Evolutionary conservation across 78 protist species (phyloP).

Genomic region (Capsaspora owczarzaki): DNA sequence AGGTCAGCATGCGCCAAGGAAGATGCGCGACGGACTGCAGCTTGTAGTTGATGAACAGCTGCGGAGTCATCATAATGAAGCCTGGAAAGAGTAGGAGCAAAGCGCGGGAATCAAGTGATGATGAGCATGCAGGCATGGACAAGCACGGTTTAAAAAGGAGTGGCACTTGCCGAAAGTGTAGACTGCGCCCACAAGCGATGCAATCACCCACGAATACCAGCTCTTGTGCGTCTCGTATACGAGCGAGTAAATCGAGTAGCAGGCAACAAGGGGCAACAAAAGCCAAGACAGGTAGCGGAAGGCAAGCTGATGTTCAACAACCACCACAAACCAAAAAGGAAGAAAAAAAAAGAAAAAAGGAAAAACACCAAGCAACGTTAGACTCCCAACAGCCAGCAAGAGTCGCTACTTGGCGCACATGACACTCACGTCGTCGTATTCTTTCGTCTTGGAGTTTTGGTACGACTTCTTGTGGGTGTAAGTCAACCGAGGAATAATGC

Average conservation of each 20-base stretch:
- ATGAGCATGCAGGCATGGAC: no score
- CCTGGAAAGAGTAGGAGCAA: conserved; percentile 34
- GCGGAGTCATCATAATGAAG: conserved; percentile 91
- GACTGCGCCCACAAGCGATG: conserved; percentile 21
- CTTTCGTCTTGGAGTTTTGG: not conserved
- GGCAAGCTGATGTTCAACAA: no score
- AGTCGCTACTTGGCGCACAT: no score
- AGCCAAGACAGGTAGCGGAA: not conserved
- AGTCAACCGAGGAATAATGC: not conserved
- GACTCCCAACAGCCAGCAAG: no score
- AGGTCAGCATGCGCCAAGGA: conserved; percentile 85
- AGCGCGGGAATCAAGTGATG: no score
- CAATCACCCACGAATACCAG: conserved; percentile 37
- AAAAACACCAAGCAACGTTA: no score
- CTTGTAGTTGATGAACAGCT: conserved; percentile 92
- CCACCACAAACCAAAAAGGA: no score
- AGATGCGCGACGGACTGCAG: conserved; percentile 88
- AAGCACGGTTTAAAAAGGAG: no score
- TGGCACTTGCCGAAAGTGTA: conserved; percentile 52
- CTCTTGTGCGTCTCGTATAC: conserved; percentile 67
- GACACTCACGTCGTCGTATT: not conserved
- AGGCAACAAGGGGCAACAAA: conserved; percentile 60
- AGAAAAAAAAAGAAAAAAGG: not conserved
- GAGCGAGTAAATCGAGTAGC: conserved; percentile 75
- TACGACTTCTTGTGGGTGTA: not conserved